These are phyloP conservation scores for Terana coerulea DNA, from an alignment of 768 basidiomycete genomes.

Conservation along the genomic window DNA sequence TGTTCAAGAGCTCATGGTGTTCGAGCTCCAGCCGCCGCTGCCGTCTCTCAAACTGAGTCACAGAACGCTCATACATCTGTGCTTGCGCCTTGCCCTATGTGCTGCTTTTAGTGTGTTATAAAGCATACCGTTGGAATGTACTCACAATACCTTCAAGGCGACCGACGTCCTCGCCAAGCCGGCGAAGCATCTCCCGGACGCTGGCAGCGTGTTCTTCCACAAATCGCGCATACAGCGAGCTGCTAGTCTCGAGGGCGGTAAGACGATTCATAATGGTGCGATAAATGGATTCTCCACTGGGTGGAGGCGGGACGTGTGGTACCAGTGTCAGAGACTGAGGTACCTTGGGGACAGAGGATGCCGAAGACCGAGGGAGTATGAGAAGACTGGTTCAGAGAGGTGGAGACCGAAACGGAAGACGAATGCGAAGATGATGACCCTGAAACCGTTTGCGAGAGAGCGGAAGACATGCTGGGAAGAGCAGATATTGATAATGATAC, in stretches of 20 bases:
- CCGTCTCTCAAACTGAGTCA: conserved; percentile 69
- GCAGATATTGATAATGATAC: conserved; percentile 13
- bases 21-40: conserved; percentile 65
- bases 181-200: conserved; percentile 68
- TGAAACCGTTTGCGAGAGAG: neutral
- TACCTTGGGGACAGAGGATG: neutral
- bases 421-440: conserved; percentile 12
- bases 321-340: conserved; percentile 15
- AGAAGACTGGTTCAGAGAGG: conserved; percentile 5
- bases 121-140: conserved; percentile 9
- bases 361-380: conserved; percentile 1
- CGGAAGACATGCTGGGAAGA: neutral
- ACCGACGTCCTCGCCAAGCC: conserved; percentile 76
- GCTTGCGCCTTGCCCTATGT: conserved; percentile 69
- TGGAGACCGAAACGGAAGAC: conserved; percentile 2
- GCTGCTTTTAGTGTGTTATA: too few species aligned
- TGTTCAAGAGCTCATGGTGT: conserved; percentile 60
- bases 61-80: conserved; percentile 57
- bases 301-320: conserved; percentile 17
- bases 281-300: conserved; percentile 87
- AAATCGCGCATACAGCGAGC: conserved; percentile 79
- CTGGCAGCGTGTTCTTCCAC: conserved; percentile 84
- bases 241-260: conserved; percentile 78
- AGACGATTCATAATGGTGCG: conserved; percentile 95
- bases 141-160: conserved; percentile 72